Conservation (phyloP, 2,329 filamentous ascomycete genomes). For the Hypomyces rosellus region DNA sequence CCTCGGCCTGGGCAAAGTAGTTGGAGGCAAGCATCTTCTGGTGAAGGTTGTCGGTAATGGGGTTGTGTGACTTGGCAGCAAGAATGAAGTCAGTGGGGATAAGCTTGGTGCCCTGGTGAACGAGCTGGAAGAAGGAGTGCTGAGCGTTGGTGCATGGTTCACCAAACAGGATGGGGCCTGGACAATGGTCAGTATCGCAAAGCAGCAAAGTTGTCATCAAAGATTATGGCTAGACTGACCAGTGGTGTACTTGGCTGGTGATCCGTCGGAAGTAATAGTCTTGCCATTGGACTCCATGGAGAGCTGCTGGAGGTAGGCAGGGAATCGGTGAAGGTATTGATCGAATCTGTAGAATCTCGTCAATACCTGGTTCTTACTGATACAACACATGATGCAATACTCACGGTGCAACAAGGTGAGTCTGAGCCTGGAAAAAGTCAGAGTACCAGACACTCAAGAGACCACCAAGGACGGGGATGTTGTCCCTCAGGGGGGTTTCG, state of each 20-base stretch:
- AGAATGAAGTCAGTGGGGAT: conserved; percentile 98
- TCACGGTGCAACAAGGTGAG: conserved; percentile 91
- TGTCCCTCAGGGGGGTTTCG: conserved; percentile 82
- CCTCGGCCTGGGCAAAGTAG: conserved; percentile 85
- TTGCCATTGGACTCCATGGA: conserved; percentile 99
- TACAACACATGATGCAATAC: conserved; percentile 26
- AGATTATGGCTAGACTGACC: conserved; percentile 32
- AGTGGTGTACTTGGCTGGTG: conserved; percentile 94
- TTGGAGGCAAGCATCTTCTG: conserved; percentile 94
- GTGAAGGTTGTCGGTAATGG: conserved; percentile 84
- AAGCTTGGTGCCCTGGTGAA: conserved; percentile 98
- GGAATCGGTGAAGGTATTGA: conserved; percentile 98
- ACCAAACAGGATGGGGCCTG: conserved; percentile 83
- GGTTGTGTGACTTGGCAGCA: conserved; percentile 94
- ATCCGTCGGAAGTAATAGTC: conserved; percentile 81
- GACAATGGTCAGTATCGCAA: conserved; percentile 14
- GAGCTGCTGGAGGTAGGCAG: conserved; percentile 96
- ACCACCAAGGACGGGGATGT: conserved; percentile 89
- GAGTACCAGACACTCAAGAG: conserved; percentile 98
- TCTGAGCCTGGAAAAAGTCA: conserved; percentile 97
- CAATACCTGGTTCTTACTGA: background rate
- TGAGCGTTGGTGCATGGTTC: conserved; percentile 98
- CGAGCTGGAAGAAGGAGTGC: conserved; percentile 99
- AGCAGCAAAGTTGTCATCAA: too few species aligned
- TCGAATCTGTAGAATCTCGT: conserved; percentile 60